Base-by-base conservation (phyloP, 805 yeast species). In the Tetrapisispora namnaoensis region DNA sequence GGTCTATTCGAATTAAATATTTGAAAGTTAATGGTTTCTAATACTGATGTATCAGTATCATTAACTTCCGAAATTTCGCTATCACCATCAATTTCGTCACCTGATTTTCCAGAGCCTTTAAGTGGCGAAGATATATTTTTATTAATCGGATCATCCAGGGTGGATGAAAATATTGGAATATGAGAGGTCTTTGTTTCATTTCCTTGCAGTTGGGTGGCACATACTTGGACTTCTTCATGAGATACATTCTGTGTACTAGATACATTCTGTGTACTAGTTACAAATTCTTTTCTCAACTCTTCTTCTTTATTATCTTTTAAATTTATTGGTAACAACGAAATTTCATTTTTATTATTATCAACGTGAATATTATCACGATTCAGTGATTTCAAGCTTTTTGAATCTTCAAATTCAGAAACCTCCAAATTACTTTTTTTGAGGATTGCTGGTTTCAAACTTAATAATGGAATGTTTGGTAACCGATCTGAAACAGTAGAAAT, bases 1-100 rank as follows among this genome's bases (percentile, higher is more conserved):
- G 14, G 17, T 42, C 45, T 42, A 2, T 34, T 34, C 2, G 42
- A 45, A 37, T 45, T 45, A 43, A 57, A 59, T 32, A 59, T 59
- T 1, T 61, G 62, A 18, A 59, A 52, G 14, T 53, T 51, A 27
- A 57, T 55, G 8, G 37, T 21, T 11, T 32, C 47, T 20, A 38
- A 20, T 2, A 38, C 2, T 11, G 47, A 45, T 14, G 17, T 34
- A 24, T 47, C 46, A 9, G 32, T 32, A 7, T 35, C 46, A 17
- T 42, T 14, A 20, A 34, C 48, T 34, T 46, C 44, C 9, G 42
- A 30, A 13, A 30, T 10, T 22, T 46, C 44, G 24, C 22, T 21
- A 18, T 27, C 24, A 4, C 11, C 36, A 13, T 41, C 42, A n/a
- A 27, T 36, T 2, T 36, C 24, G 2, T n/a, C 20, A 9, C 28